Evolutionary conservation across 352 stramenopile species (phyloP), one percentile per base, ranked within the genome.

Genomic region (Phytopythium litorale): DNA sequence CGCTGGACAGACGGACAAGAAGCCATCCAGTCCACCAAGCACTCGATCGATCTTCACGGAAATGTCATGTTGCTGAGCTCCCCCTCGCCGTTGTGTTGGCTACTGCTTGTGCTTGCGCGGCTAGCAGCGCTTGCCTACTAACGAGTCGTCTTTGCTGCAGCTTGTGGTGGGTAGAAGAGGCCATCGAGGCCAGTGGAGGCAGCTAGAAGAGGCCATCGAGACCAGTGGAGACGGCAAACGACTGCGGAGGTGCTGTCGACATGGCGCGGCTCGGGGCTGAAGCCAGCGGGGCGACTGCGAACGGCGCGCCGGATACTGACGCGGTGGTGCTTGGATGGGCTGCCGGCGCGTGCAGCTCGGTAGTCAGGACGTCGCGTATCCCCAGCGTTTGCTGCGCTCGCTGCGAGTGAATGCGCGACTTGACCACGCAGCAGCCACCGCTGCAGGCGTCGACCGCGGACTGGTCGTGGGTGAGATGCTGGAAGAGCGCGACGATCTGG

Each of bases 401-500:
- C 35, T 64, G 50, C 32, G 71, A 68, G 54, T 82, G 76, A 46
- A 84, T 75, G 12, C 38, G 25, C 13, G 76, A 42, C 65, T n/a
- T 55, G 43, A 30, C 76, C 49, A 55, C 76, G 57, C 30, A 72
- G 7, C 30, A 72, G 7, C 72, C 33, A 0, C 30, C n/a, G 23
- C 18, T 58, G 57, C 7, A 25, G 33, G 18, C 52, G 8, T 30
- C 54, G 21, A 4, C 15, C 33, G 4, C 32, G 32, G 62, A 33
- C 6, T 35, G 21, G 12, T 49, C 21, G n/a, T 28, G 35, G 7
- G 74, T 42, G n/a, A 87, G 30, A 19, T 80, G 76, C 49, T 64
- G 62, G 16, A 88, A 54, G 7, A 80, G 66, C 52, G 62, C 69
- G 7, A 65, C 21, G 42, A 87, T 55, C 30, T 84, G 71, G 42